Conservation (phyloP, 371 early-diverging fungal genomes). For the Mortierella sp. region DNA sequence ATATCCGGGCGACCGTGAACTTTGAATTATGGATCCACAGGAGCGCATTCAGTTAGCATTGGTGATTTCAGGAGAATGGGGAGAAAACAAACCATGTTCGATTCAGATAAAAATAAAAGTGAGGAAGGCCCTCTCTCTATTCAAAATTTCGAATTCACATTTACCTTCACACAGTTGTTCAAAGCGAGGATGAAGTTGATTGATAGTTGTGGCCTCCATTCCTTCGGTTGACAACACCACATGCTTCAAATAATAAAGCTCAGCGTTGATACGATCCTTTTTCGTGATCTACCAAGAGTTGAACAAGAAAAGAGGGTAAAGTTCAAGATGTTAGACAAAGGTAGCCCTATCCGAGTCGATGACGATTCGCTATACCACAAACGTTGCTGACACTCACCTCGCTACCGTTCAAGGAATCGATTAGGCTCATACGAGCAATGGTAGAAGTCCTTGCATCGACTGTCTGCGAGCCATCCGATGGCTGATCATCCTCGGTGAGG, state of each 20-base stretch:
- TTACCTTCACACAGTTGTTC: conserved; percentile 62
- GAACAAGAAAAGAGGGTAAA: no score
- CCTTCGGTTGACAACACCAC: conserved; percentile 58
- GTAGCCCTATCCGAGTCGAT: no score
- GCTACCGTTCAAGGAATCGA: conserved; percentile 32
- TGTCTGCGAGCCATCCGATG: not conserved
- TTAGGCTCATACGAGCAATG: conserved; percentile 30
- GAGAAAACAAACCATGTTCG: not conserved
- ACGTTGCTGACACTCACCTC: conserved; percentile 19
- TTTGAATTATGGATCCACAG: conserved; percentile 4
- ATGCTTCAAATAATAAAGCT: conserved; percentile 76
- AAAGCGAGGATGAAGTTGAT: conserved; percentile 65
- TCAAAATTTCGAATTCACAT: no score
- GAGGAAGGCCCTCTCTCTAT: not conserved
- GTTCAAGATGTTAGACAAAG: no score
- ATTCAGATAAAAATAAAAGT: not conserved
- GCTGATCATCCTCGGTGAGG: not conserved
- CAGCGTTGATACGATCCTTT: conserved; percentile 72
- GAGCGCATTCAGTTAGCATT: no score
- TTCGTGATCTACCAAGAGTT: conserved; percentile 51
- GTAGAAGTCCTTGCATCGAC: conserved; percentile 17
- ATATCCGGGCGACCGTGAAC: conserved; percentile 68
- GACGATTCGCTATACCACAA: no score
- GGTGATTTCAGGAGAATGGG: no score
- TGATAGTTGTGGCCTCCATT: conserved; percentile 54